Base-by-base conservation (phyloP, 1,284 basidiomycete genomes). In the Ustilago cynodontis region DNA sequence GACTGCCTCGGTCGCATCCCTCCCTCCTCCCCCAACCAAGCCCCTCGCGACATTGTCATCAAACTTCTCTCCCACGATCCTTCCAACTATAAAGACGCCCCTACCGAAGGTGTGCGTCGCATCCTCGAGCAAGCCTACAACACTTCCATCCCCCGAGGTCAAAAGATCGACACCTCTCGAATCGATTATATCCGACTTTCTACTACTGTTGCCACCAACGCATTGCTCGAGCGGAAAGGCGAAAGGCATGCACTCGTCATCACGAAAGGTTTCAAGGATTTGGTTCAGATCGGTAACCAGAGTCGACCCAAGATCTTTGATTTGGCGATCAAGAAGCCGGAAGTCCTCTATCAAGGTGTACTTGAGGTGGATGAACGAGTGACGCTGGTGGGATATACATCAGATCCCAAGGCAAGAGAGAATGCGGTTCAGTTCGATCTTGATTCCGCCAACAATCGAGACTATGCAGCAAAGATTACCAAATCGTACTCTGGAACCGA, bases 121-220 rank as follows among this genome's bases (percentile, higher is more conserved):
- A 90, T 98, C 2, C 87, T 98, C 2, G 94, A 98, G 87, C 89
- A 88, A 24, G 90, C 93, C 0, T 92, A 91, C 0, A 91, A 91
- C 0, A 85, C 90, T 65, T 88, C 87, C 66, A 92, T 94, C 53
- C 89, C 91, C 0, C 88, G 93, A 71, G 92, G 90, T 6, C 83
- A 87, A 29, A 89, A 91, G 56, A 89, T 95, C 20, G 89, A 91
- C 18, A 94, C 93, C 0, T 89, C 92, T 73, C 93, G 94, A 87
- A 94, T 98, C 67, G 94, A 96, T 80, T 95, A 94, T 84, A 94
- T 97, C 72, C 90, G 95, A 18, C 88, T 98, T 3, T 94, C 93
- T 0, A 98, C 96, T 0, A 99, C 96, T 0, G 94, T 98, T 2
- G 96, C 94, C 0, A 99, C 96, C 18, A 99, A 98, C 80, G 95